phyloP scores from a whole-genome alignment of 257 asterid genomes.

The Nicotiana benthamiana region DNA sequence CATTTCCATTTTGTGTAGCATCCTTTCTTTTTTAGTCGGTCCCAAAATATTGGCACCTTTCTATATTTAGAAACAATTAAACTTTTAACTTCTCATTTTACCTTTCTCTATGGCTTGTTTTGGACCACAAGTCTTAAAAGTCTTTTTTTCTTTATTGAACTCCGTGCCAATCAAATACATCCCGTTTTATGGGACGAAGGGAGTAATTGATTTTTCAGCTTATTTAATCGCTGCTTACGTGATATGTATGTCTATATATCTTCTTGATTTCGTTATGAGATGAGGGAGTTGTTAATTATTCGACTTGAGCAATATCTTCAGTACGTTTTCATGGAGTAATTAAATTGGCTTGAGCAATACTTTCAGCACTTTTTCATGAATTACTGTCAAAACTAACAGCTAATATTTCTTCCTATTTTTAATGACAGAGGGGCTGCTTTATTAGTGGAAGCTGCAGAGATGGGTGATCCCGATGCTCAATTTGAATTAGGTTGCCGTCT shows the following conservation, averaged over 20 bases:
- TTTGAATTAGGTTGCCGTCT: slow-evolving; percentile 79
- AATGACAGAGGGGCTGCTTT: slow-evolving; percentile 83
- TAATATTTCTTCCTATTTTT: slow-evolving; percentile 14
- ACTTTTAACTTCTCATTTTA: too few species aligned
- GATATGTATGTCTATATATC: background rate
- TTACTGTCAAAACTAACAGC: background rate
- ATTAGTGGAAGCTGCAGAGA: slow-evolving; percentile 96
- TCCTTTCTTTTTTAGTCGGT: too few species aligned
- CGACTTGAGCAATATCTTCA: background rate
- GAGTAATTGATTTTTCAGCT: background rate
- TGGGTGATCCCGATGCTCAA: slow-evolving; percentile 93
- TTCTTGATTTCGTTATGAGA: background rate
- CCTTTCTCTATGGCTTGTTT: too few species aligned
- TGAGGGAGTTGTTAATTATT: background rate
- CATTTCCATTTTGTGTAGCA: too few species aligned
- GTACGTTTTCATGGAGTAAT: background rate
- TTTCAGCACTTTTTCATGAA: background rate
- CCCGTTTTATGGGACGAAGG: too few species aligned
- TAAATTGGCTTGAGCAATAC: background rate
- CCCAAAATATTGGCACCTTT: too few species aligned
- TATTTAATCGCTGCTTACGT: background rate
- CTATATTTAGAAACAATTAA: too few species aligned
- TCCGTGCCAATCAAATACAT: too few species aligned
- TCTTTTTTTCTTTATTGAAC: too few species aligned
- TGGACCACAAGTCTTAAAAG: too few species aligned